phyloP scores from a whole-genome alignment of 306 rosid species.

The Acacia acuminata region DNA sequence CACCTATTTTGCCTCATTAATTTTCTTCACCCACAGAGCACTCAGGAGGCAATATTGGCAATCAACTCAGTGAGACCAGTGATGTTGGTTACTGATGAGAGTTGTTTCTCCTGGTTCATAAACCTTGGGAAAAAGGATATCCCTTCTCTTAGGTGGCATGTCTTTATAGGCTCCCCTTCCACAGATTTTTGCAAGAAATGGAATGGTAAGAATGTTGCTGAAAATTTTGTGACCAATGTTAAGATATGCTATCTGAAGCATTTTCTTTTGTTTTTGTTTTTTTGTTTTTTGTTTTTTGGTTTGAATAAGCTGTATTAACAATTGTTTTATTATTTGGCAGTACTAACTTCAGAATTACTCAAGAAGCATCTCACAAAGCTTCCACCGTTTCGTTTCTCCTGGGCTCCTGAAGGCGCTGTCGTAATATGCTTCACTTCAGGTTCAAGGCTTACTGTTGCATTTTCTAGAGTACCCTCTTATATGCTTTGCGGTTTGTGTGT shows the following conservation, averaged over 20 bases:
- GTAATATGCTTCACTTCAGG: slow-evolving; percentile 95
- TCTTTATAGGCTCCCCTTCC: slow-evolving; percentile 57
- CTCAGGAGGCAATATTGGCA: slow-evolving; percentile 75
- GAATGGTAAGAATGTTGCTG: slow-evolving; percentile 45
- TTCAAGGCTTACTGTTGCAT: slow-evolving; percentile 27
- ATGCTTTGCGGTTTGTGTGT: not conserved
- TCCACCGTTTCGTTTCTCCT: slow-evolving; percentile 46
- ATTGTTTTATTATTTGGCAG: slow-evolving; percentile 40
- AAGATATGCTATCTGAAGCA: not conserved
- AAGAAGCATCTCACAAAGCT: slow-evolving; percentile 42
- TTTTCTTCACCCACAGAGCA: slow-evolving; percentile 47
- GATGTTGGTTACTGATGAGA: slow-evolving; percentile 68
- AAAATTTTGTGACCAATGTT: not conserved
- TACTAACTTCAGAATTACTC: slow-evolving; percentile 53
- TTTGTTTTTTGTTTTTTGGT: not conserved
- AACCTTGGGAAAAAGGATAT: slow-evolving; percentile 50
- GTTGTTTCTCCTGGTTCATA: slow-evolving; percentile 60
- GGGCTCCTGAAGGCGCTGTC: slow-evolving; percentile 69
- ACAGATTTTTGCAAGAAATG: slow-evolving; percentile 31
- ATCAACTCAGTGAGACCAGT: slow-evolving; percentile 66
- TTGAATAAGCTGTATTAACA: slow-evolving; percentile 19
- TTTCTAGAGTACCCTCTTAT: not conserved
- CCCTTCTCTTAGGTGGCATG: slow-evolving; percentile 66
- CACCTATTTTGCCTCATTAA: not conserved
- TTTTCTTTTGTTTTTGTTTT: not conserved